Evolutionary conservation across 148 eudicot genomes (phyloP).

Genomic region (Suaeda aralocaspica): DNA sequence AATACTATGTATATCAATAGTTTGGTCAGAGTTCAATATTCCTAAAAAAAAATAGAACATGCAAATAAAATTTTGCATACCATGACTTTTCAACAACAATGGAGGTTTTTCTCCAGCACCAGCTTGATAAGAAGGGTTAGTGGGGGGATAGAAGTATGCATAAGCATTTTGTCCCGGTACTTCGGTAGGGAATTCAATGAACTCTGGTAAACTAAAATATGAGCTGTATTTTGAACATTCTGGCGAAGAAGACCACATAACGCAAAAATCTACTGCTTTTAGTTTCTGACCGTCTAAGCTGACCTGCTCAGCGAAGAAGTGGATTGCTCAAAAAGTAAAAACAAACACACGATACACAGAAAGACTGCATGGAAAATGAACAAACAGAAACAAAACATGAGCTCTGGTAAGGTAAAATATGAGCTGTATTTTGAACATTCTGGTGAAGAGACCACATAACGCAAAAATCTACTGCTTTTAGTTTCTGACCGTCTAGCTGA

Average conservation of each 20-base stretch:
- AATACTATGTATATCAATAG: no score
- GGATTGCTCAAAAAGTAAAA: not conserved
- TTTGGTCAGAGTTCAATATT: no score
- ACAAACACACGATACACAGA: not conserved
- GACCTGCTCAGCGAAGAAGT: conserved; percentile 42
- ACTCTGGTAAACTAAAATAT: conserved; percentile 73
- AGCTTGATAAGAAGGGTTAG: conserved; percentile 64
- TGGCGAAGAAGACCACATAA: conserved; percentile 80
- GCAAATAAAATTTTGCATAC: conserved; percentile 30
- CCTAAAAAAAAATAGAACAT: no score
- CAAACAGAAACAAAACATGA: conserved; percentile 30
- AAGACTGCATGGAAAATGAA: not conserved
- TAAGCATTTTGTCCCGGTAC: conserved; percentile 78
- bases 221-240: conserved; percentile 52
- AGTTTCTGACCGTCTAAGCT: conserved; percentile 50
- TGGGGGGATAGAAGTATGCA: conserved; percentile 90
- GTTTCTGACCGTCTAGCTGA: conserved; percentile 52
- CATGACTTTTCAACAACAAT: conserved; percentile 78
- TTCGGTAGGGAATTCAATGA: conserved; percentile 86
- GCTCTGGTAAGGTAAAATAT: conserved; percentile 72
- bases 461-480: conserved; percentile 51
- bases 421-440: conserved; percentile 52
- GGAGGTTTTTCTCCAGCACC: conserved; percentile 80
- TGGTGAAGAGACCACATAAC: conserved; percentile 76
- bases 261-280: conserved; percentile 51